phyloP scores from a whole-genome alignment of 768 basidiomycete genomes.

The Russula vinacea region DNA sequence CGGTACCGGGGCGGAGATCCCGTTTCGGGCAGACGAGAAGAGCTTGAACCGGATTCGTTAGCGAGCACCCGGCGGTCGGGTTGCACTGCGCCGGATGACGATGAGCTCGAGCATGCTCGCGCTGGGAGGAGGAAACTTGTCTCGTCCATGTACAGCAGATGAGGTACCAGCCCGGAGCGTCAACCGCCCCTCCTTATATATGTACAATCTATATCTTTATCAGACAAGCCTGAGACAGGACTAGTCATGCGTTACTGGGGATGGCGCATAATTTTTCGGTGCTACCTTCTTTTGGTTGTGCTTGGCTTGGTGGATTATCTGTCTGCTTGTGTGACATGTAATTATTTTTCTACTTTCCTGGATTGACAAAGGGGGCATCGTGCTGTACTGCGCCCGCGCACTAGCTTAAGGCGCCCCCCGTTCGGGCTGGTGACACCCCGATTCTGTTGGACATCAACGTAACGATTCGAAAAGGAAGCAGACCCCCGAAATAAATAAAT shows the following conservation, averaged over 20 bases:
- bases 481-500: neutral
- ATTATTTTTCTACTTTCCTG: neutral
- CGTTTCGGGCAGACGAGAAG: constrained; percentile 22
- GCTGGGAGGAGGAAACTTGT: constrained; percentile 10
- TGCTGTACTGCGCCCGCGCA: neutral
- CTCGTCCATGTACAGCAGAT: constrained; percentile 6
- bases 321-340: neutral
- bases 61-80: neutral
- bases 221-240: constrained; percentile 10
- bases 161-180: neutral
- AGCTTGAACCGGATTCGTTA: neutral
- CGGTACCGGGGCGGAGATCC: constrained; percentile 22
- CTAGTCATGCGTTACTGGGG: neutral
- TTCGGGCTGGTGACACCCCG: neutral
- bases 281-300: neutral
- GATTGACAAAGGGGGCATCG: neutral
- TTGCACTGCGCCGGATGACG: neutral
- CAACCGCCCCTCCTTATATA: neutral
- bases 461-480: neutral
- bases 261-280: neutral
- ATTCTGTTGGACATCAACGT: constrained; percentile 8
- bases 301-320: neutral
- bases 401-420: neutral
- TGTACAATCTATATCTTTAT: neutral
- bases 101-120: neutral